Conservation (phyloP, 2,329 filamentous ascomycete genomes). For the Claviceps fusiformis region DNA sequence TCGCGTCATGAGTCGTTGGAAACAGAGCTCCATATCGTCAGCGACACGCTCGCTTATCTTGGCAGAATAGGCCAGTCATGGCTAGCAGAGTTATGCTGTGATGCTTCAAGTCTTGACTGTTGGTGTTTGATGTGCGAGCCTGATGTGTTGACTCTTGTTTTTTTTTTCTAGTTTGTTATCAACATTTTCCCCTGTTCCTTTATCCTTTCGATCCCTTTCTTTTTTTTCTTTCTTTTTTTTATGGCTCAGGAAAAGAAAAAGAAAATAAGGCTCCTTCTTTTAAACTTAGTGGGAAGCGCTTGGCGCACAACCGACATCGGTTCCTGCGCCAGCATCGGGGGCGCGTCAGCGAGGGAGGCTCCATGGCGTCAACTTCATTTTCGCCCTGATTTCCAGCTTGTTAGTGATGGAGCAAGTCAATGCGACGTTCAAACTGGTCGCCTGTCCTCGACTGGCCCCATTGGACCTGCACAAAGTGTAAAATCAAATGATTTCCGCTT, state of each 20-base stretch:
- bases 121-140: neutral
- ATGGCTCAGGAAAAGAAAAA: neutral
- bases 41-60: slow-evolving; percentile 2
- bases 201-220: no score
- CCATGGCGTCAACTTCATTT: neutral
- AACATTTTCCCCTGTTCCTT: no score
- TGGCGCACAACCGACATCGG: neutral
- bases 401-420: neutral
- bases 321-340: neutral
- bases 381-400: neutral
- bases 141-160: neutral
- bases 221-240: no score
- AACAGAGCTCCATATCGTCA: neutral
- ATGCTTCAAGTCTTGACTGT: neutral
- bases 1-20: slow-evolving; percentile 12
- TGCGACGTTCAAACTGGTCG: neutral
- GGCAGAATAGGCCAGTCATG: neutral
- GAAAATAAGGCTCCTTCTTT: neutral
- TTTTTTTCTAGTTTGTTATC: neutral
- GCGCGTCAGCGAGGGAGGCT: neutral
- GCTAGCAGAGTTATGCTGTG: neutral
- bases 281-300: neutral
- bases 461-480: no score
- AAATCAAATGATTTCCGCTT: no score
- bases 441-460: neutral